Evolutionary conservation across 108 stramenopile genomes (phyloP).

Genomic region (Aurantiochytrium sp.): DNA sequence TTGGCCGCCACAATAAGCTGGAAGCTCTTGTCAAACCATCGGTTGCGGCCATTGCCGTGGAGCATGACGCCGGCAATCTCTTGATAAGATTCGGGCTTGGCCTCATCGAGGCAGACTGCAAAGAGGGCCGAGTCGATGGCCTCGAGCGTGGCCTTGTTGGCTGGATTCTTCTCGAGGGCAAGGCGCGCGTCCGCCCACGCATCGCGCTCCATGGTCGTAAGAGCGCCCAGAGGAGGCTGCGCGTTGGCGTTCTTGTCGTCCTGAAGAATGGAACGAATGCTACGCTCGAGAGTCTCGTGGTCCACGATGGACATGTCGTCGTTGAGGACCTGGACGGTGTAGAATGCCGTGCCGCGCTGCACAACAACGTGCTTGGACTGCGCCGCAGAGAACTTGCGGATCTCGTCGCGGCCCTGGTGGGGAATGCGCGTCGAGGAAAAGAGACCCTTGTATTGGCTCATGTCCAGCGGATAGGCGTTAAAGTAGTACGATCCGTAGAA

Average conservation of each 20-base stretch:
- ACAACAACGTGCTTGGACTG: conserved; percentile 19
- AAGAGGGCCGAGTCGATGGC: conserved; percentile 33
- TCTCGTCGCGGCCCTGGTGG: not conserved
- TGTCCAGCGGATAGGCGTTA: conserved; percentile 20
- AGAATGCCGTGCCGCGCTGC: not conserved
- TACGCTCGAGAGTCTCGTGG: conserved; percentile 35
- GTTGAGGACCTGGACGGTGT: conserved; percentile 30
- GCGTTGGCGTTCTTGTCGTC: not conserved
- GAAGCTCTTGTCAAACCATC: conserved; percentile 45
- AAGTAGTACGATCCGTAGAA: conserved; percentile 16
- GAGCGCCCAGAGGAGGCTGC: conserved; percentile 24
- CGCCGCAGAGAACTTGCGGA: not conserved
- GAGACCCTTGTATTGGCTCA: conserved; percentile 23
- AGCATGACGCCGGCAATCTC: conserved; percentile 33
- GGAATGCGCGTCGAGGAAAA: conserved; percentile 28
- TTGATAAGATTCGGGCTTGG: conserved; percentile 9
- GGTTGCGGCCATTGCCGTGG: conserved; percentile 40
- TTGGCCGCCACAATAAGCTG: conserved; percentile 37
- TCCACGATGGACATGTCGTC: conserved; percentile 32
- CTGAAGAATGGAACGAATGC: conserved; percentile 29
- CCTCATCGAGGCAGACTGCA: conserved; percentile 32
- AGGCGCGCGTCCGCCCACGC: conserved; percentile 37
- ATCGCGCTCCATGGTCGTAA: conserved; percentile 30
- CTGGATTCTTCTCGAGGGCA: conserved; percentile 27
- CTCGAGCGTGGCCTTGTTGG: conserved; percentile 30